phyloP scores from a whole-genome alignment of 176 grass and related monocot genomes.

The Musa itinerans region DNA sequence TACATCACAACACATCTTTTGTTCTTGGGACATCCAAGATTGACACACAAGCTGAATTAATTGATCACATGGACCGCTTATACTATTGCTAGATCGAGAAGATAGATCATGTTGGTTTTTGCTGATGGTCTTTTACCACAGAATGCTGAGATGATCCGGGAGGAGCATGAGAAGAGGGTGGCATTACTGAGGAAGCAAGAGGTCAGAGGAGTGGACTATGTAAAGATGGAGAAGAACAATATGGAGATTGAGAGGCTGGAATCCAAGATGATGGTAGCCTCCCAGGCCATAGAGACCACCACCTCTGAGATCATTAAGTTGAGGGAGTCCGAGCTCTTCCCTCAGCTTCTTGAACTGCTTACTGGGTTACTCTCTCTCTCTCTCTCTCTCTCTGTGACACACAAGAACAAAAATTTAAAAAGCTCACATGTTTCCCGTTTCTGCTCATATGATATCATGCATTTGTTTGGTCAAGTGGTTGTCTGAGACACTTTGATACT shows the following conservation, averaged over 20 bases:
- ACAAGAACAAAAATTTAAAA: conserved; percentile 2
- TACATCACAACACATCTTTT: conserved; percentile 25
- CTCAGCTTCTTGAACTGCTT: conserved; percentile 87
- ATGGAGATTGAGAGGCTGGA: conserved; percentile 94
- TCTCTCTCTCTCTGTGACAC: neutral
- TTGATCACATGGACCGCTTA: conserved; percentile 19
- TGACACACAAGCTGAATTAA: conserved; percentile 23
- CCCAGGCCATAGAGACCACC: conserved; percentile 91
- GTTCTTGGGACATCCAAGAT: conserved; percentile 24
- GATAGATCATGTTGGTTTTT: conserved; percentile 1
- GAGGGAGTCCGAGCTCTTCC: conserved; percentile 85
- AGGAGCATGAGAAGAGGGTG: conserved; percentile 84
- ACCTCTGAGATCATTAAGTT: conserved; percentile 88
- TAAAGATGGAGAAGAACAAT: conserved; percentile 97
- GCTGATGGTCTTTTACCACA: conserved; percentile 22
- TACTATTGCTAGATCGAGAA: neutral
- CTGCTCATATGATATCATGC: neutral
- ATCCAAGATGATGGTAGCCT: conserved; percentile 87
- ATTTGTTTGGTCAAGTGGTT: neutral
- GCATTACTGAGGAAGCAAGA: conserved; percentile 76
- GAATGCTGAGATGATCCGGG: conserved; percentile 71
- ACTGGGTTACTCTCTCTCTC: conserved; percentile 52
- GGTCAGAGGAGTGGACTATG: conserved; percentile 67
- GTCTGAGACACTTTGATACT: neutral
- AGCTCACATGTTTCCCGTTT: conserved; percentile 32